These are phyloP conservation scores for Myxozyma sirexii DNA, from an alignment of 805 yeast genomes.

Conservation along the genomic window DNA sequence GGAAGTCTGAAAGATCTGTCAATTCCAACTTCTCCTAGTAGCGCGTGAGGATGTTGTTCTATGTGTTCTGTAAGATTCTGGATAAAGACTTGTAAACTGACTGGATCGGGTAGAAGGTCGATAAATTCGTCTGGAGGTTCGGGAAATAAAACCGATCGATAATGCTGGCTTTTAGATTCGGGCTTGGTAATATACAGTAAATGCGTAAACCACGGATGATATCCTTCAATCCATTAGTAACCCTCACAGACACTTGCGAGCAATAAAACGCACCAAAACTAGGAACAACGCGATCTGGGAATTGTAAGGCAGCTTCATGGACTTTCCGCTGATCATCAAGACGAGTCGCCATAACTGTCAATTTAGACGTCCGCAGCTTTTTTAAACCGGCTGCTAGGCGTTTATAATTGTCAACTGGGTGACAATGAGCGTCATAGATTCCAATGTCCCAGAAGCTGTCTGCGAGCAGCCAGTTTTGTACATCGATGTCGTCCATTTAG, in stretches of 20 bases:
- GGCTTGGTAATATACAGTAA: constrained; percentile 49
- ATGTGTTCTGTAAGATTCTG: constrained; percentile 44
- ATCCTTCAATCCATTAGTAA: constrained; percentile 49
- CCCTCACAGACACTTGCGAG: background rate
- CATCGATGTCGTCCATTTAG: background rate
- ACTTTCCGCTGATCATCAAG: constrained; percentile 44
- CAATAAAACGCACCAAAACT: constrained; percentile 39
- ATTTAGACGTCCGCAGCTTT: constrained; percentile 27
- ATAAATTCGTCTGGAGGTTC: constrained; percentile 47
- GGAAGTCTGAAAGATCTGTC: constrained; percentile 79
- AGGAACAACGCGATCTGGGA: constrained; percentile 42
- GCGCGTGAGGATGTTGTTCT: constrained; percentile 41
- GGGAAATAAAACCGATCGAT: constrained; percentile 52
- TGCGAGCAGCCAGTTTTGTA: background rate
- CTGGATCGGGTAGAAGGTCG: constrained; percentile 63
- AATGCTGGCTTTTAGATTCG: constrained; percentile 55
- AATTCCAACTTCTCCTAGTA: constrained; percentile 90
- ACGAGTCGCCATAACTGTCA: constrained; percentile 45
- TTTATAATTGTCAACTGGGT: constrained; percentile 44
- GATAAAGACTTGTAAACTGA: constrained; percentile 46
- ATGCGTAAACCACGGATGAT: constrained; percentile 93
- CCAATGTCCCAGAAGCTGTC: constrained; percentile 15
- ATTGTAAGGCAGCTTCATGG: constrained; percentile 35
- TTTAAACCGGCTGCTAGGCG: constrained; percentile 28
- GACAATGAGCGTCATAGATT: constrained; percentile 46